Conservation (phyloP, 1,284 basidiomycete genomes). For the Cerioporus squamosus region DNA sequence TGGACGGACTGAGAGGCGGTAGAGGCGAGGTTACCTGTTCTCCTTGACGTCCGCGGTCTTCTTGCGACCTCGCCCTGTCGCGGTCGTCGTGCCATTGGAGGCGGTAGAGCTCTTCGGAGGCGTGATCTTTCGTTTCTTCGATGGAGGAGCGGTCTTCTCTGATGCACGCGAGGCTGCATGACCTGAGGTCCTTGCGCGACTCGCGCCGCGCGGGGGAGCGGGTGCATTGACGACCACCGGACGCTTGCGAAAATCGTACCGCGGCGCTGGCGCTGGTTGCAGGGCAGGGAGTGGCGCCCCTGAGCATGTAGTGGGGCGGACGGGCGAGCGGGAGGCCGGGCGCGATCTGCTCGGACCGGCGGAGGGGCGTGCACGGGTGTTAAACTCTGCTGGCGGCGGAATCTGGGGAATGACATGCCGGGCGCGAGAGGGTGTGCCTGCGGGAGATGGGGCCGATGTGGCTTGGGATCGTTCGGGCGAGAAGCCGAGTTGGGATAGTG, state of each 20-base stretch:
- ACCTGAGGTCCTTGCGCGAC: constrained; percentile 5
- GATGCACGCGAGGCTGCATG: constrained; percentile 1
- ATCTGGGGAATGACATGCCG: constrained; percentile 4
- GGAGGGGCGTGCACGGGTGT: neutral
- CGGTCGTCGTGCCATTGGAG: neutral
- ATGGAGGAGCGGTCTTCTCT: constrained; percentile 5
- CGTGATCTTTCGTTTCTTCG: constrained; percentile 21
- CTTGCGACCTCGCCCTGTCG: constrained; percentile 1
- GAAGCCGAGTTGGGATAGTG: constrained; percentile 42
- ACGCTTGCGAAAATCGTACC: constrained; percentile 21
- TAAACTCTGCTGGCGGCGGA: constrained; percentile 13
- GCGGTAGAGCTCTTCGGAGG: constrained; percentile 4
- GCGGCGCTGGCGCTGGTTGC: constrained; percentile 8
- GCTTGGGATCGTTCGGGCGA: constrained; percentile 31
- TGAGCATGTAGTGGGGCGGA: neutral
- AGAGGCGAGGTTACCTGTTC: constrained; percentile 6
- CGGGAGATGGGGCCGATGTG: neutral
- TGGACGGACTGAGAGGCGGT: no score
- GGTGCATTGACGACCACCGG: neutral
- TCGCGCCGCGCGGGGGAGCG: constrained; percentile 2
- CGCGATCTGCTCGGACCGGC: constrained; percentile 7
- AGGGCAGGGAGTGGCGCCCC: neutral
- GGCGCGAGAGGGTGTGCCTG: neutral
- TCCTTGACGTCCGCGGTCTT: constrained; percentile 13
- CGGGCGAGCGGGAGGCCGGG: neutral